Conservation (phyloP, 2,329 filamentous ascomycete genomes). For the Hymenoscyphus linearis region DNA sequence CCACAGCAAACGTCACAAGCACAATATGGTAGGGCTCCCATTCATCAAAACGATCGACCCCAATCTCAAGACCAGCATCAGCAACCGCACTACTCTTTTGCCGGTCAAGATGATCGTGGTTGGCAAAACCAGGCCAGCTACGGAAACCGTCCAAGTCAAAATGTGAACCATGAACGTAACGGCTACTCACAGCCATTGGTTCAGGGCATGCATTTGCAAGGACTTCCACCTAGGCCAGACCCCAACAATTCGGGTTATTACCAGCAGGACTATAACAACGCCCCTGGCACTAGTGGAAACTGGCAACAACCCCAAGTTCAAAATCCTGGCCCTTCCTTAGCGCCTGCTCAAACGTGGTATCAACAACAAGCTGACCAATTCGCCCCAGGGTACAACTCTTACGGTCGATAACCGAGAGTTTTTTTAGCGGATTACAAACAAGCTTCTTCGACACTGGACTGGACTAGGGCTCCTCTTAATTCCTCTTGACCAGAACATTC, state of each 20-base stretch:
- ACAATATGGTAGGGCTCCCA: slow-evolving; percentile 26
- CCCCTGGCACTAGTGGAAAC: slow-evolving; percentile 12
- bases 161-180: slow-evolving; percentile 14
- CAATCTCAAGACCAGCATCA: slow-evolving; percentile 7
- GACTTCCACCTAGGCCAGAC: slow-evolving; percentile 17
- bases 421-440: neutral
- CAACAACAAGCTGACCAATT: slow-evolving; percentile 9
- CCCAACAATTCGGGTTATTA: slow-evolving; percentile 22
- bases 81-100: slow-evolving; percentile 5
- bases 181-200: slow-evolving; percentile 6
- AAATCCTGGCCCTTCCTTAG: slow-evolving; percentile 10
- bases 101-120: slow-evolving; percentile 10
- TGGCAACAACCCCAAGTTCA: slow-evolving; percentile 9
- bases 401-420: slow-evolving; percentile 6
- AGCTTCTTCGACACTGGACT: neutral
- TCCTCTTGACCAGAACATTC: neutral
- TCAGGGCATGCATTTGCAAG: slow-evolving; percentile 10
- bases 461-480: neutral
- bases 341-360: slow-evolving; percentile 12
- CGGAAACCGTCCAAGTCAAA: slow-evolving; percentile 8
- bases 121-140: slow-evolving; percentile 7
- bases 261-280: slow-evolving; percentile 11
- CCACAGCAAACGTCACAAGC: slow-evolving; percentile 22
- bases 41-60: slow-evolving; percentile 12
- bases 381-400: slow-evolving; percentile 13